Evolutionary conservation across 176 grass and related monocot genomes (phyloP), one percentile per base, ranked within the genome.

Genomic region (Carex cristatella): DNA sequence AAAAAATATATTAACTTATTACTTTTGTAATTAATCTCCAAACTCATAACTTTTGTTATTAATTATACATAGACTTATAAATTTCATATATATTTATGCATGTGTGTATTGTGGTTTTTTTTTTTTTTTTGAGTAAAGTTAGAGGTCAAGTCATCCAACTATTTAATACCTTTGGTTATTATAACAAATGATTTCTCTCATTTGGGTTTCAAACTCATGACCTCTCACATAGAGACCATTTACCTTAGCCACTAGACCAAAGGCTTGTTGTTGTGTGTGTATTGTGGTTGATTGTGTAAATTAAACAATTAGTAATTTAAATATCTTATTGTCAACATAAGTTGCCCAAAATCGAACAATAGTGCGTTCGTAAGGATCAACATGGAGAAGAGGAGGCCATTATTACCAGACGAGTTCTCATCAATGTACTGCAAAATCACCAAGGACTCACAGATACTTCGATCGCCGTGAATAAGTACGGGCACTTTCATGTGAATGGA

Each of bases 251-350:
- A 23, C 23, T 23, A 23, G 23, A 23, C 23, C 0, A 23, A 23
- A 23, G 23, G 23, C 23, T 23, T 23, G 23, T 23, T 23, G 23
- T 23, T 33, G 37, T 38, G 38, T 40, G 38, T 40, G 38, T 40
- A 5, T 54, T 61, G 9, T 80, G 30, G 3, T 80, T 35, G 8
- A 54, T 58, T 1, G 42, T 46, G 7, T 37, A 33, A 33, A 23
- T 35, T 18, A 3, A 37, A 60, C 14, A 6, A 69, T 1, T 7
- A 18, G 0, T 46, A 15, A 33, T 16, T 56, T 44, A 46, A 81
- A 3, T 61, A 91, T 89, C 89, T 84, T 89, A n/a, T 91, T 85
- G 2, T 94, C 92, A 65, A 91, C 54, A 69, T 79, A 86, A 3
- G 18, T 3, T 38, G 84, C 84, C 84, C 84, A 86, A 42, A 86